phyloP scores from a whole-genome alignment of 345 rosid species.

The Eucalyptus sideroxylon region DNA sequence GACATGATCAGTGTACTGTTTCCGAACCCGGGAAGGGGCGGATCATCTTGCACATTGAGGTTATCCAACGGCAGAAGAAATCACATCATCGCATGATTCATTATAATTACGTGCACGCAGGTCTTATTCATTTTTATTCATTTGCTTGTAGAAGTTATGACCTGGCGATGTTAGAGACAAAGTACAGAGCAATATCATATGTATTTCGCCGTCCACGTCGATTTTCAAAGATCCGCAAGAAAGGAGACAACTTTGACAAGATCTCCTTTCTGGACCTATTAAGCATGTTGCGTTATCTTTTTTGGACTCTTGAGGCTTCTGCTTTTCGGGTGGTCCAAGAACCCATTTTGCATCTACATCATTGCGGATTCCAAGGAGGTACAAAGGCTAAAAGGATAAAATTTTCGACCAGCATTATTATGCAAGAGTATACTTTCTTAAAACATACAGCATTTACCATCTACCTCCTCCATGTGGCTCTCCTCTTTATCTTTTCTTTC shows the following conservation, averaged over 20 bases:
- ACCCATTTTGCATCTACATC: no score
- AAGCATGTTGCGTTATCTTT: background rate
- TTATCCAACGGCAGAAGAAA: background rate
- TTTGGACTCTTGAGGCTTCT: background rate
- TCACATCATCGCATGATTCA: background rate
- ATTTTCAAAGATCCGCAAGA: background rate
- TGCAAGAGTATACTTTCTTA: no score
- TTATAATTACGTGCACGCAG: background rate
- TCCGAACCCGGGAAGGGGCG: background rate
- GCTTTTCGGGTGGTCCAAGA: no score
- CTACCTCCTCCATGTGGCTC: no score
- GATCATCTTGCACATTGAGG: background rate
- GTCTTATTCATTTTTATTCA: background rate
- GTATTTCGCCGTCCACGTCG: background rate
- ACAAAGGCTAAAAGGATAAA: no score
- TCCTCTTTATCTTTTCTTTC: no score
- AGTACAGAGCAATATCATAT: background rate
- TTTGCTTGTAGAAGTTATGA: background rate
- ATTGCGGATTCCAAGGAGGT: no score
- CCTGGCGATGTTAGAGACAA: background rate
- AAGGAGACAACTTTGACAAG: background rate
- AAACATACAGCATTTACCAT: no score
- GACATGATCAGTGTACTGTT: background rate
- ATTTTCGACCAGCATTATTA: no score
- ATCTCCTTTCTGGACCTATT: background rate